These are phyloP conservation scores for Botrytis deweyae DNA, from an alignment of 2,329 filamentous ascomycete species.

Conservation along the genomic window DNA sequence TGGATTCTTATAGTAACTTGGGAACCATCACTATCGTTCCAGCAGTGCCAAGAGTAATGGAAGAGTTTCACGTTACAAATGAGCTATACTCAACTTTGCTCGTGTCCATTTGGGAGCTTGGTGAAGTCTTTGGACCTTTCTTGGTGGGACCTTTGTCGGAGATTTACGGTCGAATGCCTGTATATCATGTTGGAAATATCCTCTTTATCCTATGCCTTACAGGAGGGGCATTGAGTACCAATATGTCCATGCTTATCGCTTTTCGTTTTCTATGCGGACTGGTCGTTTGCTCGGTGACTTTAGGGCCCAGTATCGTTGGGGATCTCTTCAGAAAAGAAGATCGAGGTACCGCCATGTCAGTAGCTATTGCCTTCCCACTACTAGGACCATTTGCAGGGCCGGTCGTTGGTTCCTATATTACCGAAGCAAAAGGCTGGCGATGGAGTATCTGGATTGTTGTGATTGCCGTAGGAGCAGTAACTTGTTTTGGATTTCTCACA, in stretches of 20 bases:
- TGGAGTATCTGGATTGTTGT: constrained; percentile 42
- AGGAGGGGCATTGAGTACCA: background rate
- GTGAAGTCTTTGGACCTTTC: constrained; percentile 11
- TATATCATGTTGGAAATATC: background rate
- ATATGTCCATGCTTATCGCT: constrained; percentile 1
- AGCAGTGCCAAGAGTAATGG: constrained; percentile 13
- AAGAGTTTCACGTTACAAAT: constrained; percentile 11
- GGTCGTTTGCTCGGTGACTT: background rate
- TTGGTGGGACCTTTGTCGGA: background rate
- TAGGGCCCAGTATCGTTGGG: constrained; percentile 1
- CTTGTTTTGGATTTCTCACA: constrained; percentile 1
- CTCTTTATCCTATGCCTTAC: background rate
- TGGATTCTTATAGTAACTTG: background rate
- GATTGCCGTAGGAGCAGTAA: constrained; percentile 27
- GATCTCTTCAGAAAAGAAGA: constrained; percentile 19
- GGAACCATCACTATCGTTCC: constrained; percentile 4
- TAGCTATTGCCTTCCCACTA: constrained; percentile 22
- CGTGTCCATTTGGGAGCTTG: constrained; percentile 16
- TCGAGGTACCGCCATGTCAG: constrained; percentile 13
- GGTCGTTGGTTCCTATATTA: constrained; percentile 39
- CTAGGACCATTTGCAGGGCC: constrained; percentile 39
- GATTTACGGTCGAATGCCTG: constrained; percentile 2
- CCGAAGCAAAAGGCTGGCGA: constrained; percentile 39
- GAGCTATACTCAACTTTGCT: background rate
- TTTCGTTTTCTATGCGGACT: constrained; percentile 15